phyloP scores from a whole-genome alignment of 192 early-diverging fungal species.

The Anaeromyces robustus region DNA sequence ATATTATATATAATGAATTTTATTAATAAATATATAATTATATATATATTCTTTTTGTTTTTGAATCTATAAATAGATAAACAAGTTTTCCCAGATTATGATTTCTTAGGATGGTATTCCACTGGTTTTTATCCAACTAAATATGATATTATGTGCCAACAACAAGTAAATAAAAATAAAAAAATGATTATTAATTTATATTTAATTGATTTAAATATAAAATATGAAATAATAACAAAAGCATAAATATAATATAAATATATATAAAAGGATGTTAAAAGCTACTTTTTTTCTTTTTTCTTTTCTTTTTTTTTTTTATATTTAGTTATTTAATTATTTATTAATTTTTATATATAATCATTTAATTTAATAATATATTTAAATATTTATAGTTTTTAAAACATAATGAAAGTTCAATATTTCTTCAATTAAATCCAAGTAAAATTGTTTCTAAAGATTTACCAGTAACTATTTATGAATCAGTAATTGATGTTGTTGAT shows the following conservation, averaged over 20 bases:
- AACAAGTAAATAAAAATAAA: constrained; percentile 46
- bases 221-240: too few species aligned
- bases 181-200: too few species aligned
- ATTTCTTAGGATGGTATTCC: constrained; percentile 76
- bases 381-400: constrained; percentile 50
- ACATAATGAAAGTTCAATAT: constrained; percentile 60
- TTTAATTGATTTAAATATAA: too few species aligned
- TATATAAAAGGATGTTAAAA: too few species aligned
- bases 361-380: too few species aligned
- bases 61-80: too few species aligned
- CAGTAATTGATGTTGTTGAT: constrained; percentile 47
- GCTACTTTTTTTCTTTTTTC: too few species aligned
- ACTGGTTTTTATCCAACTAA: constrained; percentile 42
- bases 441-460: constrained; percentile 38
- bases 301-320: too few species aligned
- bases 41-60: neutral
- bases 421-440: constrained; percentile 50
- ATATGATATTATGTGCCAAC: constrained; percentile 49
- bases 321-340: too few species aligned
- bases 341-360: too few species aligned
- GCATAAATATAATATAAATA: too few species aligned
- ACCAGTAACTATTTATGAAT: constrained; percentile 65
- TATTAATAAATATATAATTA: neutral
- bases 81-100: constrained; percentile 68
- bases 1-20: too few species aligned